Base-by-base conservation (phyloP, 1,139 yeast species). In the Lodderomyces metapsilosis region DNA sequence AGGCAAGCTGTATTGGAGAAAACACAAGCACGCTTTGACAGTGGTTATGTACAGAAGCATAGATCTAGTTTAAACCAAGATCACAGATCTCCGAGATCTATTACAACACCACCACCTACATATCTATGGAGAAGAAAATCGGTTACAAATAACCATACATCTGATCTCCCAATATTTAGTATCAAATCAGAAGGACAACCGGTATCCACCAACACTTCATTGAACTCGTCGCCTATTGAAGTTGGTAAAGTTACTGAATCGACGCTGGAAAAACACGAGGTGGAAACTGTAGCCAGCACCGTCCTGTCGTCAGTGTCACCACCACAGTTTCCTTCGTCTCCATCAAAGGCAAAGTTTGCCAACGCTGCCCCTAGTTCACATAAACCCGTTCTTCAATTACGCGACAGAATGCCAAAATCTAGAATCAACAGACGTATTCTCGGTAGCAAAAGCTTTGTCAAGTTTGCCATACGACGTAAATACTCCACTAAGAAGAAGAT, bases 391-490 rank as follows among this genome's bases (percentile, higher is more conserved):
- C 16, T 36, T 3, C 23, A 38, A 11, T 38, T 40, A 24, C 37
- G 48, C 27, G 46, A 47, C 30, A 41, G 38, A 3, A 21, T 47
- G 5, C 64, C 69, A 6, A 48, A 54, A 40, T 51, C 64, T 2
- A 56, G 50, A 34, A 52, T 69, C 38, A 57, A 60, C 41, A 57
- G 58, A 21, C 47, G 47, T 11, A 47, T 59, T 3, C 44, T 67
- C 6, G 46, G 39, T 1, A 43, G 50, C 25, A 58, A 54, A 42
- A 52, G 50, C 21, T 57, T 69, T 42, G 71, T 71, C 20, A 65
- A 67, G 48, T 57, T 71, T 38, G 75, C 76, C 3, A 59, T 71
- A 11, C 50, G 77, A 37, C 58, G 74, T 32, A 70, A 70, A 44
- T 57, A 60, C 27, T 47, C 55, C 5, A 43, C 60, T 22, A 61